A percentile compares a stretch with the other conserved stretches of the same genome.
phyloP scores from a whole-genome alignment of 2,329 filamentous ascomycete genomes.

The Seiridium unicorne region DNA sequence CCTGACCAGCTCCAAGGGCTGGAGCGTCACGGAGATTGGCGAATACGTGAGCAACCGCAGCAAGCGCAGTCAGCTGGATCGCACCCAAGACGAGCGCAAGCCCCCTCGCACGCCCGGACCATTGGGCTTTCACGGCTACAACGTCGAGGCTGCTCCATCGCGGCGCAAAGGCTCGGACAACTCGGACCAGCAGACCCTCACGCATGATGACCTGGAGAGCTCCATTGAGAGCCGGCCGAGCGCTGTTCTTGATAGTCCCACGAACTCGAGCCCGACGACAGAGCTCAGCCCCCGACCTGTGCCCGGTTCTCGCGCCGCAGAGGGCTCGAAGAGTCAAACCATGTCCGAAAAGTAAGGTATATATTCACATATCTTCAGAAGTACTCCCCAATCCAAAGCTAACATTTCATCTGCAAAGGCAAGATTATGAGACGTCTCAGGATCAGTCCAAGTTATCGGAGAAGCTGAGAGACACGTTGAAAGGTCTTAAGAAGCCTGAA shows the following conservation, averaged over 20 bases:
- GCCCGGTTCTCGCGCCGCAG: not conserved
- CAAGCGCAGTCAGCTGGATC: not conserved
- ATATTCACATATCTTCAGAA: not conserved
- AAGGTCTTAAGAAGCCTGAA: not conserved
- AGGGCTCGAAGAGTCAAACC: not conserved
- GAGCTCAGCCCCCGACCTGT: not conserved
- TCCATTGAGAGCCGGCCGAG: not conserved
- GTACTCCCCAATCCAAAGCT: too few relatives aligned
- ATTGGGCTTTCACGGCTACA: not conserved
- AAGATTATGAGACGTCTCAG: not conserved
- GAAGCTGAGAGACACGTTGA: not conserved
- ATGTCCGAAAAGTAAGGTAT: not conserved
- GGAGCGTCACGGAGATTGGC: conserved; percentile 1
- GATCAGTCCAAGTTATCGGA: not conserved
- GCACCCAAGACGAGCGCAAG: not conserved
- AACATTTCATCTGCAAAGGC: not conserved
- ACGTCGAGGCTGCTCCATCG: not conserved
- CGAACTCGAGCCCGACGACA: not conserved
- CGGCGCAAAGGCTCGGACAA: not conserved
- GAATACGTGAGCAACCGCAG: not conserved
- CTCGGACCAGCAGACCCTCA: not conserved
- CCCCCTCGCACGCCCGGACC: not conserved
- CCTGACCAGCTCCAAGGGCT: not conserved
- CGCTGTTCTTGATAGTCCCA: too few relatives aligned
- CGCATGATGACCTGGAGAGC: not conserved